Percentiles rank a stretch among this genome's conserved stretches.
Conservation (phyloP, 2,329 filamentous ascomycete genomes). For the Curvularia sp. region DNA sequence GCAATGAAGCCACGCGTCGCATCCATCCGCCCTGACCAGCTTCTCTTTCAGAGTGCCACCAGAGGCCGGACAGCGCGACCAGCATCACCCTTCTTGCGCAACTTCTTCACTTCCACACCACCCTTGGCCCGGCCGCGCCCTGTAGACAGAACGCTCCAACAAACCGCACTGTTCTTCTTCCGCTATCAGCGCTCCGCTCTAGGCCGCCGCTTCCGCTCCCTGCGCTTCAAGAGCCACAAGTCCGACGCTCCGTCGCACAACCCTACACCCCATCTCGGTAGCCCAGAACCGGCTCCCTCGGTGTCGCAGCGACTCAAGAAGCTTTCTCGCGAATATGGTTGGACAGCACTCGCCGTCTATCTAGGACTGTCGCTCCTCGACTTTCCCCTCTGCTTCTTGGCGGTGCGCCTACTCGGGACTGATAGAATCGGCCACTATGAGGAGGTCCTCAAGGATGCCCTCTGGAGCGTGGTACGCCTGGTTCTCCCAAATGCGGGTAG, state of each 20-base stretch:
- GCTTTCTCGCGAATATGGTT: slow-evolving; percentile 91
- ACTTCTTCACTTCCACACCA: slow-evolving; percentile 37
- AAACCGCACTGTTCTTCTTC: slow-evolving; percentile 23
- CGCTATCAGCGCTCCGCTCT: slow-evolving; percentile 32
- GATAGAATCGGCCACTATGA: slow-evolving; percentile 82
- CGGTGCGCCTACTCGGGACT: slow-evolving; percentile 81
- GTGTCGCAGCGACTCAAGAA: slow-evolving; percentile 78
- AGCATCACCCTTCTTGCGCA: slow-evolving; percentile 29
- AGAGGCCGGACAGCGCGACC: slow-evolving; percentile 25
- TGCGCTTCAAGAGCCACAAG: slow-evolving; percentile 50
- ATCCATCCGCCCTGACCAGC: slow-evolving; percentile 34
- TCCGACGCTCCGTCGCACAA: slow-evolving; percentile 41
- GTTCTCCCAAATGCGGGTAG: slow-evolving; percentile 63
- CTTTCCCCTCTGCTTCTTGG: slow-evolving; percentile 93
- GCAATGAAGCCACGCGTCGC: slow-evolving; percentile 39
- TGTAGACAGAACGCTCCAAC: slow-evolving; percentile 21
- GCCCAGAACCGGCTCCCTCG: slow-evolving; percentile 56
- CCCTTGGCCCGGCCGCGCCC: slow-evolving; percentile 24
- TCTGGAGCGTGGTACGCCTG: slow-evolving; percentile 67
- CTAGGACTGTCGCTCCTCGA: slow-evolving; percentile 81
- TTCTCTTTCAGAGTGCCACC: slow-evolving; percentile 28
- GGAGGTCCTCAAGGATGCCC: slow-evolving; percentile 68
- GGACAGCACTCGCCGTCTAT: slow-evolving; percentile 92
- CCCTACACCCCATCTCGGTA: slow-evolving; percentile 52
- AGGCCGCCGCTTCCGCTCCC: slow-evolving; percentile 39